Percentiles rank a stretch among this genome's conserved stretches.
These are phyloP conservation scores for Geotrichum carabidarum DNA, from an alignment of 1,139 yeast genomes.

Conservation along the genomic window DNA sequence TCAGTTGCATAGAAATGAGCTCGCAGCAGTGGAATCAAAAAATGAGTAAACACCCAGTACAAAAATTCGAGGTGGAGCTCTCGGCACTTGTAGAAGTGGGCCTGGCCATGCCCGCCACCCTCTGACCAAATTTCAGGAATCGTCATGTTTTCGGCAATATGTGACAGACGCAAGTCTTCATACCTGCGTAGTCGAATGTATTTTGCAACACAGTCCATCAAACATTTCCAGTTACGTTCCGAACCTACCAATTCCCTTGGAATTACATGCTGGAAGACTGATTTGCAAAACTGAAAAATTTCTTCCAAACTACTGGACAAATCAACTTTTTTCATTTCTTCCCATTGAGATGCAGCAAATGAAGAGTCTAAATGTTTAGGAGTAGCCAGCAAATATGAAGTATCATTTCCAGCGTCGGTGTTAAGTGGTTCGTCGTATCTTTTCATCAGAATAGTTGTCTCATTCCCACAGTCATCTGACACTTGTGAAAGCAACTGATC, in stretches of 20 bases:
- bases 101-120: conserved; percentile 44
- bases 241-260: conserved; percentile 58
- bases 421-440: background rate
- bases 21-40: conserved; percentile 48
- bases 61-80: conserved; percentile 43
- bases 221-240: conserved; percentile 42
- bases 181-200: conserved; percentile 40
- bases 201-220: conserved; percentile 41
- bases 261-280: conserved; percentile 37
- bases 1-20: conserved; percentile 68
- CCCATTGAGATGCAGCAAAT: conserved; percentile 9
- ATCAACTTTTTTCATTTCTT: conserved; percentile 13
- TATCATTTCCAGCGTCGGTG: background rate
- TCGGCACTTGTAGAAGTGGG: conserved; percentile 24
- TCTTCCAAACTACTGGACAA: conserved; percentile 1
- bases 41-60: conserved; percentile 52
- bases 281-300: conserved; percentile 20
- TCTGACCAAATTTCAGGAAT: conserved; percentile 36
- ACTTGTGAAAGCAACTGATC: conserved; percentile 5
- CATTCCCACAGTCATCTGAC: conserved; percentile 14
- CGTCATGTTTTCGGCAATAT: conserved; percentile 37
- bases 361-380: conserved; percentile 6
- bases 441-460: conserved; percentile 18
- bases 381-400: conserved; percentile 1
- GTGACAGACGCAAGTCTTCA: conserved; percentile 34